phyloP scores from a whole-genome alignment of 306 rosid genomes.

The Comarum palustre region DNA sequence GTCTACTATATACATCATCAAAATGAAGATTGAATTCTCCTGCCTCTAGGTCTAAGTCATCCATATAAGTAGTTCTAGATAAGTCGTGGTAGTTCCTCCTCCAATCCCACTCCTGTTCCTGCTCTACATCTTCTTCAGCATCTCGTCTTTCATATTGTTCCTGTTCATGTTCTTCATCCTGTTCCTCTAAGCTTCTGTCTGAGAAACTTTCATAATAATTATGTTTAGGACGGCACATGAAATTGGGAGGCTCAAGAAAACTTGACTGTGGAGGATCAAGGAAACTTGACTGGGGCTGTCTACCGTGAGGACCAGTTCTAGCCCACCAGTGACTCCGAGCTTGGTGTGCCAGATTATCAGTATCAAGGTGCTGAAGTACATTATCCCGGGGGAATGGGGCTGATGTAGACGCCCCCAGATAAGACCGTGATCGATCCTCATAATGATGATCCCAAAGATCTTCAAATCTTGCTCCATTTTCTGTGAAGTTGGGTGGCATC shows the following conservation, averaged over 20 bases:
- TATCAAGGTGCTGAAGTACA: constrained; percentile 39
- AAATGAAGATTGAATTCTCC: constrained; percentile 65
- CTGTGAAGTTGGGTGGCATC: constrained; percentile 44
- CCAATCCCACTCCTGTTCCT: constrained; percentile 47
- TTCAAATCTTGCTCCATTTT: constrained; percentile 35
- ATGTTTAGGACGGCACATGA: constrained; percentile 32
- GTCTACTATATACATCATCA: constrained; percentile 64
- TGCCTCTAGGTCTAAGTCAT: constrained; percentile 60
- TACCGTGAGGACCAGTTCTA: constrained; percentile 38
- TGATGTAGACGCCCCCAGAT: constrained; percentile 66
- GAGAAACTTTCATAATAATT: constrained; percentile 41
- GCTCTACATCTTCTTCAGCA: constrained; percentile 1
- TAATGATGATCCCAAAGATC: constrained; percentile 33
- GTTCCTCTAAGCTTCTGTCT: constrained; percentile 62
- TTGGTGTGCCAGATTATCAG: constrained; percentile 22
- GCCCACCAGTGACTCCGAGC: constrained; percentile 76
- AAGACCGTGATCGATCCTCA: constrained; percentile 43
- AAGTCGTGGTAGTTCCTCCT: constrained; percentile 33
- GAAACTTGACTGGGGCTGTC: constrained; percentile 59
- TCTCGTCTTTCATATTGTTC: constrained; percentile 29
- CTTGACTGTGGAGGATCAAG: constrained; percentile 73
- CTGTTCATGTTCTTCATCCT: constrained; percentile 22
- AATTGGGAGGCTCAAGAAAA: constrained; percentile 84
- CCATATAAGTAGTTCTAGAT: constrained; percentile 43
- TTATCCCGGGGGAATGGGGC: constrained; percentile 55